Evolutionary conservation across 768 basidiomycete species (phyloP).

Genomic region (Suillus alpinus): DNA sequence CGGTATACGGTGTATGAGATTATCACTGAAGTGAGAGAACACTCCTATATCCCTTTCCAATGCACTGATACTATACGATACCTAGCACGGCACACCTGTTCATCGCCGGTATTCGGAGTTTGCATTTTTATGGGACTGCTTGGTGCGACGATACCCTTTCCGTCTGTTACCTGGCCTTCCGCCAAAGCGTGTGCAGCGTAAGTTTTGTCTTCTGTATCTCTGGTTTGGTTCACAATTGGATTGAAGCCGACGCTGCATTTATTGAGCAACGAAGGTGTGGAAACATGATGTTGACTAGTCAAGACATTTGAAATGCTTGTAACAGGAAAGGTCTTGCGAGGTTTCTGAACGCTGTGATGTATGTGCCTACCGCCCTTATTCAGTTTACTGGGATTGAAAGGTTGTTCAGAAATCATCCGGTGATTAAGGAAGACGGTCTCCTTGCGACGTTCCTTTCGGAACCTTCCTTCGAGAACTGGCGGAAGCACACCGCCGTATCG

Average conservation of each 20-base stretch:
- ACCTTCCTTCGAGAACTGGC: conserved; percentile 82
- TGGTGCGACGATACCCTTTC: conserved; percentile 89
- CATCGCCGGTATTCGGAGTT: conserved; percentile 93
- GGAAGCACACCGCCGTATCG: conserved; percentile 71
- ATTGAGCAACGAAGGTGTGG: conserved; percentile 82
- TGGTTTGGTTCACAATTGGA: conserved; percentile 4
- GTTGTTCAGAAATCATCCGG: conserved; percentile 77
- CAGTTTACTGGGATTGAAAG: neutral
- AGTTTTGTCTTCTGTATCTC: conserved; percentile 28
- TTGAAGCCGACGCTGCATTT: conserved; percentile 80
- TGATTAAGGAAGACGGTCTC: conserved; percentile 84
- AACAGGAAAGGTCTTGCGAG: conserved; percentile 75
- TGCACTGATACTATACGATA: conserved; percentile 10
- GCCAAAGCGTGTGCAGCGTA: conserved; percentile 89
- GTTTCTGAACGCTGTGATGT: conserved; percentile 79
- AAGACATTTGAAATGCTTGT: conserved; percentile 4
- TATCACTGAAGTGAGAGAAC: conserved; percentile 55
- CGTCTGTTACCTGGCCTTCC: conserved; percentile 83
- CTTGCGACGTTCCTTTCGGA: conserved; percentile 80
- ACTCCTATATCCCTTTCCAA: conserved; percentile 24
- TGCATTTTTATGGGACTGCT: conserved; percentile 82
- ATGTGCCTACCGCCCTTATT: conserved; percentile 23
- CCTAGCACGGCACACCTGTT: conserved; percentile 64
- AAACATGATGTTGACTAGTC: neutral
- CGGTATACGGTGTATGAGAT: conserved; percentile 86